Base-by-base conservation (phyloP, 2,329 filamentous ascomycete species). In the Drechslerella coelobrocha region DNA sequence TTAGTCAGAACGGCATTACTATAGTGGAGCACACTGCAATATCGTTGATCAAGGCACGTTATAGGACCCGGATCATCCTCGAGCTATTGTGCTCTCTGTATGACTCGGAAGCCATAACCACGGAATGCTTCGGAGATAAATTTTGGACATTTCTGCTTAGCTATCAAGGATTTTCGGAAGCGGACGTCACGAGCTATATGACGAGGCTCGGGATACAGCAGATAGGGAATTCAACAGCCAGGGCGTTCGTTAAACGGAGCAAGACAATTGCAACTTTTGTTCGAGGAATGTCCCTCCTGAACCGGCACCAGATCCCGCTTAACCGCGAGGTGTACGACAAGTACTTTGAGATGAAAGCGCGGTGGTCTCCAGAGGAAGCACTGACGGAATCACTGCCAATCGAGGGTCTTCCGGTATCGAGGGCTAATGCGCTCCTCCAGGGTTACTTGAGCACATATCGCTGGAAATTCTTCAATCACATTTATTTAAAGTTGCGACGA, bases 121-220 rank as follows among this genome's bases (percentile, higher is more conserved):
- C 65, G 24, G 60, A 60, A 17, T 66, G 57, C n/a, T 72, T 75
- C 48, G 69, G 72, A 6, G 75, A 76, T 50, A 21, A 34, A 4
- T 76, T 76, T 47, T 76, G 75, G 75, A 73, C 71, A 1, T 61
- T 68, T 14, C 62, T 75, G 8, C 53, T 75, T 12, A 65, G 50
- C 2, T 72, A 72, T 29, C 52, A 53, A 26, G 47, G 48, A 26
- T 63, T 75, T 21, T 57, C 71, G 17, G 69, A 61, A 12, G 48
- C 23, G 12, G 68, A 66, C 34, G 31, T 75, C 5, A 73, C 63
- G 7, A 39, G 51, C 7, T 75, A 74, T 17, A 73, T 75, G 53
- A 54, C 47, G 23, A 69, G 54, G 19, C 62, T 74, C 48, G 72
- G 68, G 4, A 45, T 57, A 2, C 61, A 55, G 56, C 26, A 55